Percentiles rank a stretch among this genome's conserved stretches.
Conservation (phyloP, 163 green algal genomes). For the Chlorella variabilis region DNA sequence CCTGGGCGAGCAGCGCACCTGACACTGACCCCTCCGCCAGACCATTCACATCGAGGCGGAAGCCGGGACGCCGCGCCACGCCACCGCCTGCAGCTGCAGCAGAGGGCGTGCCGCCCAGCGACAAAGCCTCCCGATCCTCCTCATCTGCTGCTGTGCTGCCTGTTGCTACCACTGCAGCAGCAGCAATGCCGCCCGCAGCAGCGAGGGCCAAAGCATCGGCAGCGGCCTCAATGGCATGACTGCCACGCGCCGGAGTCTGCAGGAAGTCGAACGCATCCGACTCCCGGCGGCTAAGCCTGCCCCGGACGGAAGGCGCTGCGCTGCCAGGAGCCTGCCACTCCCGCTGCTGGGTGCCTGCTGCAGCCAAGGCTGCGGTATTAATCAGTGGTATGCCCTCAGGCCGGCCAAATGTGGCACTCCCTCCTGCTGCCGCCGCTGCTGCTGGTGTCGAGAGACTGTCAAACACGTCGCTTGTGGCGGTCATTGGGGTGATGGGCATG, state of each 20-base stretch:
- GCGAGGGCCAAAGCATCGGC: not conserved
- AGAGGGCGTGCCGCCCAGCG: too few species aligned
- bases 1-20: not conserved
- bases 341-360: not conserved
- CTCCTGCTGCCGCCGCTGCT: not conserved
- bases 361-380: not conserved
- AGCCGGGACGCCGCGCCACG: not conserved
- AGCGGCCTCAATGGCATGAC: not conserved
- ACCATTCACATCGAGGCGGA: conserved; percentile 11
- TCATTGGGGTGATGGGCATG: conserved; percentile 27
- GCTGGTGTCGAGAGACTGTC: conserved; percentile 23
- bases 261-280: conserved; percentile 29
- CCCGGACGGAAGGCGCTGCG: not conserved
- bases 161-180: not conserved
- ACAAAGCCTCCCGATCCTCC: not conserved
- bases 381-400: not conserved
- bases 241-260: conserved; percentile 5
- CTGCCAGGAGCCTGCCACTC: not conserved
- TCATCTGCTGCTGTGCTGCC: not conserved
- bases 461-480: conserved; percentile 25
- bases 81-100: not conserved
- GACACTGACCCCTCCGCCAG: conserved; percentile 27
- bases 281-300: not conserved
- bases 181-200: not conserved
- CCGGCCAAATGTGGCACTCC: not conserved